Base-by-base conservation (phyloP, 495 filamentous ascomycete genomes). In the Neurospora hispaniola region DNA sequence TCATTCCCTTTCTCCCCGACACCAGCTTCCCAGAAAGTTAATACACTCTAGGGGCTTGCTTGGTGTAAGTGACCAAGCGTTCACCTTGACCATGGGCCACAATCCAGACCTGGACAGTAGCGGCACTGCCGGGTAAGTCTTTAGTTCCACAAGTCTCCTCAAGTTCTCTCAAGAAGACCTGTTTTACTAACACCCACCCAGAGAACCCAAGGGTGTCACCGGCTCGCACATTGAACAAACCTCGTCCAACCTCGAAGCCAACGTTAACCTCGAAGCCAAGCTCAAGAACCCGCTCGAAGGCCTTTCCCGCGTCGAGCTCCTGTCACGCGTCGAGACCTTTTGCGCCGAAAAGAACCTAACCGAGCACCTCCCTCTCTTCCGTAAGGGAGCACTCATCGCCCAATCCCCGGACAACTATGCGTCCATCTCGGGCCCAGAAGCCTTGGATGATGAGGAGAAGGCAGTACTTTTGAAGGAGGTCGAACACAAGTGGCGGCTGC, bases 371-470 rank as follows among this genome's bases (percentile, higher is more conserved):
- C 80, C 83, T 2, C 70, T 87, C 12, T 78, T 92, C 35, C 81
- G 84, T 70, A 89, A 87, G 80, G 90, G 88, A 35, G 91, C 91
- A n/a, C 80, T 93, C 10, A 86, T 89, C 12, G 91, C 90, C 2
- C 89, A 90, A 77, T 85, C 87, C 76, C 90, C 90, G 0, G 71
- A 72, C 11, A 79, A 80, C 20, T 86, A 86, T 77, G 86, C 90
- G 10, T 76, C 84, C 10, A 84, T 90, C 73, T 62, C 71, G 12
- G 85, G 85, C 70, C 70, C 80, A 35, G 80, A 87, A 54, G 83
- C 86, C 43, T 83, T 93, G 3, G 80, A 83, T 73, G 85, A 88
- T 0, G 77, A 75, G 1, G 91, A 93, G 69, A 84, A 86, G 44
- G 75, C 75, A 5, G 80, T 77, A n/a, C 82, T 94, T 39, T 79